Evolutionary conservation across 352 stramenopile genomes (phyloP).

Genomic region (Phytophthora sp.): DNA sequence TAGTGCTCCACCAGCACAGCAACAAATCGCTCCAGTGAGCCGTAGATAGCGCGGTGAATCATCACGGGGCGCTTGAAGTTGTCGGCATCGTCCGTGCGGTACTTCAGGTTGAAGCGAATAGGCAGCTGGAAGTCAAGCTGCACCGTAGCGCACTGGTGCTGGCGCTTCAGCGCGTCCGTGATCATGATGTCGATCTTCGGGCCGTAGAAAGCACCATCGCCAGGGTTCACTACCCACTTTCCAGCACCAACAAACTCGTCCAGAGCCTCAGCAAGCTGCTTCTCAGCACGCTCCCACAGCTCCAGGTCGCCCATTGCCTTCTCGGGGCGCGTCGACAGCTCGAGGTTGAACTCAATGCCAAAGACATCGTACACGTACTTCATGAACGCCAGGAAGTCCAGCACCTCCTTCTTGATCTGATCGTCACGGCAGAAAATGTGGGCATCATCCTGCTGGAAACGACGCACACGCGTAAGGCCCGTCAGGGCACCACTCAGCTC

Average conservation of each 20-base stretch:
- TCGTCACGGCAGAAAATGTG: conserved; percentile 98
- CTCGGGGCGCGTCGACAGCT: conserved; percentile 96
- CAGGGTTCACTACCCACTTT: conserved; percentile 97
- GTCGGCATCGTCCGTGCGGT: conserved; percentile 79
- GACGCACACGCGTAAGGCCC: conserved; percentile 96
- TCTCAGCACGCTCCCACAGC: conserved; percentile 90
- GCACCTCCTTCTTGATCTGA: conserved; percentile 90
- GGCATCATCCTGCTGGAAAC: conserved; percentile 98
- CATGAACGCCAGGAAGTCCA: conserved; percentile 96
- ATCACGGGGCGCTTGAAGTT: conserved; percentile 95
- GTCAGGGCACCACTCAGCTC: conserved; percentile 96
- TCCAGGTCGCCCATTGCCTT: conserved; percentile 96
- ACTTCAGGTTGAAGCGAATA: conserved; percentile 98
- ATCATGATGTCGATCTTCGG: conserved; percentile 99
- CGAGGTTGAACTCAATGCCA: conserved; percentile 97
- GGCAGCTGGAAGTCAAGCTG: conserved; percentile 99
- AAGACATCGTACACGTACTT: conserved; percentile 98
- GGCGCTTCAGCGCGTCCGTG: conserved; percentile 95
- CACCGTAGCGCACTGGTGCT: conserved; percentile 98
- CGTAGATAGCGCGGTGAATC: conserved; percentile 98
- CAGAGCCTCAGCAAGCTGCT: conserved; percentile 90
- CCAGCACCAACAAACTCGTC: conserved; percentile 95
- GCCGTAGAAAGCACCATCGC: conserved; percentile 99
- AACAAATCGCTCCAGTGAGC: conserved; percentile 97
- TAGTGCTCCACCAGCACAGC: conserved; percentile 98